Base-by-base conservation (phyloP, 164 flowering plant species). In the Chimonanthus praecox region DNA sequence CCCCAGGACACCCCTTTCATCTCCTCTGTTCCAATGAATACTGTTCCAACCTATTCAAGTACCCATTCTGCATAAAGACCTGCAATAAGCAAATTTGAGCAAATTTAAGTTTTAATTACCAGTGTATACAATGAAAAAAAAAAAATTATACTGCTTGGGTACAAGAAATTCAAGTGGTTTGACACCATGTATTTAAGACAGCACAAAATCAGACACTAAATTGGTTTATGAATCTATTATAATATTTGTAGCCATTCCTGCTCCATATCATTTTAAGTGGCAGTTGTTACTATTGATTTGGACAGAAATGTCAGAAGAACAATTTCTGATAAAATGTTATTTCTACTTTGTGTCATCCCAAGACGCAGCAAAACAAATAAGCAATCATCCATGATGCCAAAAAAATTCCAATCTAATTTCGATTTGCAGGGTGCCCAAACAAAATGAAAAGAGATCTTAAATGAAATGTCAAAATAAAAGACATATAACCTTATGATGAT, bases 1-100 rank as follows among this genome's bases (percentile, higher is more conserved):
- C 96, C 98, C 63, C 84, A 76, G 51, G 97, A 86, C 71, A 80
- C 82, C 11, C 80, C 97, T 78, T 85, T 82, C 99, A 95, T 92
- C 78, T 80, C 84, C 78, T 80, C 61, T 58, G 11, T 65, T 10
- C n/a, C 47, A 18, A 68, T 54, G 15, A 54, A 54, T 54, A 68
- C 54, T 10, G 48, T n/a, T 7, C 47, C 47, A 68, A 6, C 18
- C 70, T 47, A n/a, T 16, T 47, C 70, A 68, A 68, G 54, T 47
- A 68, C 18, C 21, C 51, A 15, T 10, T 13, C 13, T 45, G 46
- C 33, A 33, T 33, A 33, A 13, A 44, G 44, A 66, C 47, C 68
- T 66, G 68, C 13, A 66, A 66, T 15, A 66, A 8, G 18, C 47
- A 66, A 66, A 33, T 45, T 45, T n/a, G 45, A 66, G 48, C 68